phyloP scores from a whole-genome alignment of 495 filamentous ascomycete species.

The Recurvomyces mirabilis region DNA sequence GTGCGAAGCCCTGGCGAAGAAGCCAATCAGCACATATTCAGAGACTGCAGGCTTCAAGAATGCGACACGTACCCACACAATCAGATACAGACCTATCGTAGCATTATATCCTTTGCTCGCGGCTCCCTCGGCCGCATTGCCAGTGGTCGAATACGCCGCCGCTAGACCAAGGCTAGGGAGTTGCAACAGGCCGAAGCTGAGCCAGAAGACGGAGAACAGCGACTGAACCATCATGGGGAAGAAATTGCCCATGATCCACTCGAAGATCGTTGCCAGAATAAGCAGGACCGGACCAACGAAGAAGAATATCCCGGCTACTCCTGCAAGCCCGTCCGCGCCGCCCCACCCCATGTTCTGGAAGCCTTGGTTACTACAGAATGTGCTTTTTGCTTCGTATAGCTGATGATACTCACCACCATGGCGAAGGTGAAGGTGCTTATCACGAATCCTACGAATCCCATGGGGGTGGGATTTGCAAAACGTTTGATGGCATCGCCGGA shows the following conservation, averaged over 20 bases:
- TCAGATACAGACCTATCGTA: conserved; percentile 36
- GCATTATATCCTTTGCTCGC: conserved; percentile 38
- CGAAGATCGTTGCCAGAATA: conserved; percentile 18
- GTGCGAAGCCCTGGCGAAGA: conserved; percentile 45
- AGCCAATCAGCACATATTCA: too few relatives aligned
- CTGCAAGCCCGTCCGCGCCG: conserved; percentile 36
- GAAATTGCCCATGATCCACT: conserved; percentile 24
- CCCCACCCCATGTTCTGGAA: conserved; percentile 41
- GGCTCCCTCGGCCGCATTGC: conserved; percentile 34
- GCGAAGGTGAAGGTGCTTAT: conserved; percentile 33
- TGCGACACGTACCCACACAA: too few relatives aligned
- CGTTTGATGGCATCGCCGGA: conserved; percentile 38
- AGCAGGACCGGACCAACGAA: conserved; percentile 19
- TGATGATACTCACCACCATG: too few relatives aligned
- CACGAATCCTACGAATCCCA: conserved; percentile 46
- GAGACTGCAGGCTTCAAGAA: too few relatives aligned
- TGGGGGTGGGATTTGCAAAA: conserved; percentile 44
- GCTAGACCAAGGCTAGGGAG: conserved; percentile 41
- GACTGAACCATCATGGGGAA: conserved; percentile 51
- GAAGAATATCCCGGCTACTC: conserved; percentile 36
- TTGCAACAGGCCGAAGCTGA: conserved; percentile 43
- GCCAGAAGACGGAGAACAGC: conserved; percentile 46
- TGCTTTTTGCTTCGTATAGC: too few relatives aligned
- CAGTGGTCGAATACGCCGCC: conserved; percentile 36
- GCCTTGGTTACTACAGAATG: too few relatives aligned